Evolutionary conservation across 2,329 filamentous ascomycete species (phyloP), one percentile per base, ranked within the genome.

Genomic region (Claviceps arundinis): DNA sequence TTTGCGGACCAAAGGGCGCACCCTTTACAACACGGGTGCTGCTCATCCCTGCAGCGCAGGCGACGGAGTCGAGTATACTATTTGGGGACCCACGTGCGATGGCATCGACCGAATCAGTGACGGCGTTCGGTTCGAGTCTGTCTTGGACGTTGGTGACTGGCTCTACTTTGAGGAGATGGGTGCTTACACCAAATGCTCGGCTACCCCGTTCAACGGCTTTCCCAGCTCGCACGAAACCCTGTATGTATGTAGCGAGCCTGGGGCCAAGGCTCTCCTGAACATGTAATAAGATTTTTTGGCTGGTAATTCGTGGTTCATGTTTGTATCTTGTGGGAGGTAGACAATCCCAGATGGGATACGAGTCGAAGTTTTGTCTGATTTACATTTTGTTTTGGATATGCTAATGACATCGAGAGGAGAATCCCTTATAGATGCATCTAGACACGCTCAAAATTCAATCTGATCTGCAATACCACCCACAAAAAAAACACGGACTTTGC

Each of bases 151-250:
- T 7, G 93, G 93, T 50, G 93, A 98, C 68, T 98, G 93, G 93
- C 77, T 98, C 51, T 98, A 95, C 73, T 98, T 98, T 70, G 89
- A 96, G 72, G 82, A 95, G 56, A 98, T 98, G 93, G 93, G 93
- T 52, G 91, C 93, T 24, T 98, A 98, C 70, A 97, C 93, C 61
- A 95, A 90, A 77, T 97, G 91, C 76, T 96, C 89, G 55, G 91
- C 93, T 57, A 98, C 93, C 53, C 84, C 86, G 64, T 98, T 98
- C 83, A 98, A 98, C 61, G 93, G 93, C 57, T 98, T 97, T 71
- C 87, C 84, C 51, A 88, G 97, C 70, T 78, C 82, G 60, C 93
- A 98, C 68, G 87, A 95, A 62, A 85, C 94, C 57, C 83, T 97
- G 58, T 97, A 97, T 65, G 85, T 97, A 60, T 95, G 85, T 67